Conservation (phyloP, 75 land plant genomes). For the Pinus tabuliformis region DNA sequence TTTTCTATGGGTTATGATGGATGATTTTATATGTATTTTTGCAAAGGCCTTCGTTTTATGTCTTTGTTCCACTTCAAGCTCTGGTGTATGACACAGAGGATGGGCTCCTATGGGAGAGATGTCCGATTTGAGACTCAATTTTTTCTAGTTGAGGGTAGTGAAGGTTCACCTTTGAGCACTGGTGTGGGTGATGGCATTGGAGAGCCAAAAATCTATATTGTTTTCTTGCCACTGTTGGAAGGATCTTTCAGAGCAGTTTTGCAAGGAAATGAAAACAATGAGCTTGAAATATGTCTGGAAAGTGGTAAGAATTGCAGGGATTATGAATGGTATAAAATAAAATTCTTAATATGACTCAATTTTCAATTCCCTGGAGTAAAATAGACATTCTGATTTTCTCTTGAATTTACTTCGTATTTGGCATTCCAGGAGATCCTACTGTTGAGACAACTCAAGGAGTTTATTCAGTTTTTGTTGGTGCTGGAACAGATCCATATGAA, state of each 20-base stretch:
- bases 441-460: slow-evolving; percentile 45
- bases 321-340: neutral
- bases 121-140: slow-evolving; percentile 88
- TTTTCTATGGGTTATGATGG: too few relatives aligned
- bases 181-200: slow-evolving; percentile 7
- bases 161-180: slow-evolving; percentile 33
- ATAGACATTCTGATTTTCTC: neutral
- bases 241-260: slow-evolving; percentile 81
- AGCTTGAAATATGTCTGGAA: slow-evolving; percentile 77
- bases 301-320: slow-evolving; percentile 44
- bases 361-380: neutral
- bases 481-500: slow-evolving; percentile 79
- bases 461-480: slow-evolving; percentile 63
- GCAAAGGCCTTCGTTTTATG: slow-evolving; percentile 69
- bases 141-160: slow-evolving; percentile 56
- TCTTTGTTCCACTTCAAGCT: slow-evolving; percentile 81
- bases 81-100: slow-evolving; percentile 98
- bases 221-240: slow-evolving; percentile 75
- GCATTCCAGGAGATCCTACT: slow-evolving; percentile 65
- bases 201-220: slow-evolving; percentile 36
- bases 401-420: neutral
- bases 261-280: slow-evolving; percentile 73
- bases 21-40: neutral
- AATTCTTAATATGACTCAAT: neutral
- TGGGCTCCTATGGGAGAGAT: slow-evolving; percentile 71